Conservation (phyloP, 2,329 filamentous ascomycete species). For the Exophiala xenobiotica region DNA sequence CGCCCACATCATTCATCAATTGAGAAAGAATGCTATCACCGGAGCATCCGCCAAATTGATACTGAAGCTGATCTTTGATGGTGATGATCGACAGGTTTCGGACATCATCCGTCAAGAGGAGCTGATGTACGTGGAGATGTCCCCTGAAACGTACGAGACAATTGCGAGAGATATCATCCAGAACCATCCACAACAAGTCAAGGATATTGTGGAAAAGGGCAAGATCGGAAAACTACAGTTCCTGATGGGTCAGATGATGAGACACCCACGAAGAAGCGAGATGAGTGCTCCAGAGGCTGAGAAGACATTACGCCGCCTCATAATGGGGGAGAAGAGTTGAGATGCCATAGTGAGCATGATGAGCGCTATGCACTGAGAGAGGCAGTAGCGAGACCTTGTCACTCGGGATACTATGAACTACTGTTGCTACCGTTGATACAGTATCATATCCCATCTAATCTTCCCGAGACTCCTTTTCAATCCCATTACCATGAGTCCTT, state of each 20-base stretch:
- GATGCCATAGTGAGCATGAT: too few relatives aligned
- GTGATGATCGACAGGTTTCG: conserved; percentile 48
- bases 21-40: conserved; percentile 48
- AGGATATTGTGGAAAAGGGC: conserved; percentile 58
- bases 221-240: conserved; percentile 66
- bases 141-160: conserved; percentile 54
- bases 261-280: conserved; percentile 58
- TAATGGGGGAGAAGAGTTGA: conserved; percentile 2
- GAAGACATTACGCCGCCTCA: conserved; percentile 43
- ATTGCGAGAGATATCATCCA: conserved; percentile 56
- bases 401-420: too few relatives aligned
- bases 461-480: too few relatives aligned
- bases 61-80: conserved; percentile 55
- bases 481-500: too few relatives aligned
- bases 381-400: too few relatives aligned
- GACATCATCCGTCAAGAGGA: conserved; percentile 58
- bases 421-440: too few relatives aligned
- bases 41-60: conserved; percentile 61
- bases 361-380: too few relatives aligned
- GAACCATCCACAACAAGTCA: conserved; percentile 57
- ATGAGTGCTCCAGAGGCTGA: conserved; percentile 62
- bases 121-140: conserved; percentile 56
- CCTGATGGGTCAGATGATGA: conserved; percentile 69
- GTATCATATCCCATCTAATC: too few relatives aligned
- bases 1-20: conserved; percentile 46